Conservation (phyloP, 805 yeast species). For the Kuraishia borneana region DNA sequence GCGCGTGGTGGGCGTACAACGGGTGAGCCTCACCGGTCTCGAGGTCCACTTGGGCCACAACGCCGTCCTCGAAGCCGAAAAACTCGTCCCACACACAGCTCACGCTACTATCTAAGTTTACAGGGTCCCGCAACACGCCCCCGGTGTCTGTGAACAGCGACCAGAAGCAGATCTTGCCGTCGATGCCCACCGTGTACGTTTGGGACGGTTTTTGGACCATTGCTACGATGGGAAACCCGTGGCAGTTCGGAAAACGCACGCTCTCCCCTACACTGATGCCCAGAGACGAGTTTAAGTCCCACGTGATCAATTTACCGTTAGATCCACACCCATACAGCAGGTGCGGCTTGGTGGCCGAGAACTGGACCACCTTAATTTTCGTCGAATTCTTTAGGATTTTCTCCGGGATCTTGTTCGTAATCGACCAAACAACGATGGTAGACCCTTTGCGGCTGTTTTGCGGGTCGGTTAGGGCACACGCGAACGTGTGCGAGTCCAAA, state of each 20-base stretch:
- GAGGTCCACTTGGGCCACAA: constrained; percentile 18
- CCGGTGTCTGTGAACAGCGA: constrained; percentile 1
- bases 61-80: constrained; percentile 26
- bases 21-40: constrained; percentile 13
- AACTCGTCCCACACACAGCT: constrained; percentile 13
- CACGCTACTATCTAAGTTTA: constrained; percentile 5
- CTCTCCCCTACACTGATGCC: constrained; percentile 6
- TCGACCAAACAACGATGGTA: constrained; percentile 7
- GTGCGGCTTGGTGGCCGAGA: constrained; percentile 24
- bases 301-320: constrained; percentile 37
- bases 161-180: constrained; percentile 4
- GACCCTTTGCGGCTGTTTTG: background rate
- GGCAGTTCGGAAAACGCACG: constrained; percentile 4
- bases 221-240: constrained; percentile 7
- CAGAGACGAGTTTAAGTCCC: constrained; percentile 28
- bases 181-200: background rate
- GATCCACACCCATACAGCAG: constrained; percentile 35
- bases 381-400: constrained; percentile 26
- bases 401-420: constrained; percentile 3
- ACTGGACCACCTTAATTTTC: constrained; percentile 24
- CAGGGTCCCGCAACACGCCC: constrained; percentile 3
- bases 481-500: constrained; percentile 8
- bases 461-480: too few relatives aligned
- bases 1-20: constrained; percentile 19
- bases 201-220: constrained; percentile 1